Base-by-base conservation (phyloP, 2,329 filamentous ascomycete species). In the Ophiostoma himal-ulmi region DNA sequence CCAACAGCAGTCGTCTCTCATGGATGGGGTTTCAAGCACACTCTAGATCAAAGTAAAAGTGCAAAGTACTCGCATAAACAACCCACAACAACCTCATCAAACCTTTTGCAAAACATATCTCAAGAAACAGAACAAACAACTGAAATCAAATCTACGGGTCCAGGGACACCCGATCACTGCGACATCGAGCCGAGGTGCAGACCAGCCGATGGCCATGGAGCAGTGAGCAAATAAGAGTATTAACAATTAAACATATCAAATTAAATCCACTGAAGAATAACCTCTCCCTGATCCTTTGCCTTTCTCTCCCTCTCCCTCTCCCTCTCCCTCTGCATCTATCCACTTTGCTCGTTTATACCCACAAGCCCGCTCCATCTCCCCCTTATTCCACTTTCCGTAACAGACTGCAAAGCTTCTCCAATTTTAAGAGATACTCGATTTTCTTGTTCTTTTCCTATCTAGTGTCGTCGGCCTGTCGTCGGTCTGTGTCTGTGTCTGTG, bases 161-260 rank as follows among this genome's bases (percentile, higher is more conserved):
- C 48, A 41, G 26, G 48, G 17, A 69, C 66, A 71, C 37, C 26
- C 36, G 48, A 41, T 62, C 57, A 57, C 68, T 68, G 68, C 66
- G 52, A 65, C 68, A 52, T 44, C 26, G 65, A 68, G 48, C 70
- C 71, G 62, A 70, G 62, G 69, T 64, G 71, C 68, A 72, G 67
- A 6, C 57, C 57, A 34, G 26, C 57, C 57, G 57, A 62, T 34
- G 57, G 26, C 22, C 57, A 34, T 20, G 44, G 44, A 48, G n/a
- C 52, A 57, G 52, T 57, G 52, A 20, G 44, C 44, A n/a, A 48
- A 48, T 20, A 48, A n/a, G 17, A 7, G 7, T 20, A 48, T 48
- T 8, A n/a, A 17, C n/a, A 20, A 20, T n/a, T 17, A 48, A 48
- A 48, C 1, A 8, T 1, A 7, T 20, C 10, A 48, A 7, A 20